Percentiles rank a stretch among this genome's conserved stretches.
Evolutionary conservation across 2,329 filamentous ascomycete genomes (phyloP).

Genomic region (Neopestalotiopsis sp.): DNA sequence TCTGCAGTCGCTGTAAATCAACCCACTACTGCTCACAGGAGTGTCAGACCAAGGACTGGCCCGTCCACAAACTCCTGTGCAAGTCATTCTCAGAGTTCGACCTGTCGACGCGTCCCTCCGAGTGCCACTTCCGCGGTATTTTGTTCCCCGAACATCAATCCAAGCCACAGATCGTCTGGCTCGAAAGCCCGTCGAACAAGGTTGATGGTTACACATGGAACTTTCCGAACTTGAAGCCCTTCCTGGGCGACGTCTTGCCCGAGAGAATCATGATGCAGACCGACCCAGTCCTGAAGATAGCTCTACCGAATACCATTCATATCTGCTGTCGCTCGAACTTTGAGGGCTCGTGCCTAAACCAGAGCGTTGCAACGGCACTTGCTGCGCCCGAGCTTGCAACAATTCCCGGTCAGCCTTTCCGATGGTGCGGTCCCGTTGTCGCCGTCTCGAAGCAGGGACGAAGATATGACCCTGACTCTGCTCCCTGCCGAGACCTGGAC

Average conservation of each 20-base stretch:
- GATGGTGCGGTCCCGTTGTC: slow-evolving; percentile 25
- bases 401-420: not conserved
- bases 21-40: slow-evolving; percentile 21
- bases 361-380: slow-evolving; percentile 17
- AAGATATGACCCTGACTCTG: not conserved
- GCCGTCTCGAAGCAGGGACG: not conserved
- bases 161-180: slow-evolving; percentile 20
- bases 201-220: slow-evolving; percentile 12
- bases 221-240: slow-evolving; percentile 7
- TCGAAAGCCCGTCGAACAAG: not conserved
- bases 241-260: slow-evolving; percentile 6
- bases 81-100: slow-evolving; percentile 16
- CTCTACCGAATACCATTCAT: slow-evolving; percentile 15
- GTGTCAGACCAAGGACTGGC: slow-evolving; percentile 22
- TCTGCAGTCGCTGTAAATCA: slow-evolving; percentile 20
- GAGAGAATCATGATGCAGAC: not conserved
- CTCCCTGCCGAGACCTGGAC: slow-evolving; percentile 22
- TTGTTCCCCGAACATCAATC: slow-evolving; percentile 15
- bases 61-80: slow-evolving; percentile 23
- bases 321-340: slow-evolving; percentile 5
- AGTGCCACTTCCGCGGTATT: slow-evolving; percentile 19
- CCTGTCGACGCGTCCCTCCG: slow-evolving; percentile 17
- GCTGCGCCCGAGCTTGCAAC: not conserved
- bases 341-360: slow-evolving; percentile 19
- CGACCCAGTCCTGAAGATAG: not conserved